phyloP scores from a whole-genome alignment of 495 filamentous ascomycete genomes.

The Evernia prunastri region DNA sequence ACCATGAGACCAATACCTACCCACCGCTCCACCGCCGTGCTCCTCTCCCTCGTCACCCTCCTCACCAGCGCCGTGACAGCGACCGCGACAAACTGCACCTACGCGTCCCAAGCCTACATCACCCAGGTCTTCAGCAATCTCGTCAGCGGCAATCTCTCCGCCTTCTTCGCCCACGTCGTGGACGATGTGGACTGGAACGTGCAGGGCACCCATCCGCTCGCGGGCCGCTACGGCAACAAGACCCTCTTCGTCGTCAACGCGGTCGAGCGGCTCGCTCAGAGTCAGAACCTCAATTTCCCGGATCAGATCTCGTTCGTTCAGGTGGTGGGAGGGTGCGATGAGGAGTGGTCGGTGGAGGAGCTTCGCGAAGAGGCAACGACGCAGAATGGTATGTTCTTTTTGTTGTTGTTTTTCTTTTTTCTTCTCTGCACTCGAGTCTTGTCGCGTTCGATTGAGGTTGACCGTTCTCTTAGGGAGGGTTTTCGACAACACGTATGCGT shows the following conservation, averaged over 20 bases:
- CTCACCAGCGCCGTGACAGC: background rate
- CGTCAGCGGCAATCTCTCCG: background rate
- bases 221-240: conserved; percentile 7
- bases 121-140: conserved; percentile 3
- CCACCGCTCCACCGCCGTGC: background rate
- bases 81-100: background rate
- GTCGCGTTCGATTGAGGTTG: background rate
- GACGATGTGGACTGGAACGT: conserved; percentile 9
- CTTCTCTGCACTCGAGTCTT: background rate
- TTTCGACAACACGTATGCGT: conserved; percentile 2
- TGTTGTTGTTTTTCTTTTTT: too few species aligned
- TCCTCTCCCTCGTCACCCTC: background rate
- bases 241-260: conserved; percentile 10
- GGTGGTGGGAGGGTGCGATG: conserved; percentile 5
- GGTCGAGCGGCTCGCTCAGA: background rate
- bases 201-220: conserved; percentile 6
- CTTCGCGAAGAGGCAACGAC: background rate
- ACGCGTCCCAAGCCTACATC: conserved; percentile 1
- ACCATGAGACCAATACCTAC: background rate
- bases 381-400: conserved; percentile 9
- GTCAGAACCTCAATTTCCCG: background rate
- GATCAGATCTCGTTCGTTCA: background rate
- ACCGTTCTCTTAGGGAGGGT: background rate
- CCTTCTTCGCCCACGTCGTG: conserved; percentile 4
- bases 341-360: conserved; percentile 9